Base-by-base conservation (phyloP, 1,284 basidiomycete species). In the Malassezia cuniculi region DNA sequence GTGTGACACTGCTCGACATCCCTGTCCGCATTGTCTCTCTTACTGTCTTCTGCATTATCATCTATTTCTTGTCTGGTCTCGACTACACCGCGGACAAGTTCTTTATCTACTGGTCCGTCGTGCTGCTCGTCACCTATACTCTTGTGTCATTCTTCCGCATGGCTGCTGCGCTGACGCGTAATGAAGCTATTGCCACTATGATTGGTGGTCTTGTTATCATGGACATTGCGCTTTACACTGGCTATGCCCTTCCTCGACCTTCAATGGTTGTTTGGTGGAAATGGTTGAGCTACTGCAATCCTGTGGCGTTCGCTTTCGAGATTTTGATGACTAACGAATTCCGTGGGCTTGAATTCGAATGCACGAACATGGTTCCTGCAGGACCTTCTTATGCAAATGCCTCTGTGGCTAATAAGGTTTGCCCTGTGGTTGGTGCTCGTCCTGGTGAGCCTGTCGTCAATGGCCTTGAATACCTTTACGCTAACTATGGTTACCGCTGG, bases 101-200 rank as follows among this genome's bases (percentile, higher is more conserved):
- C 42, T 57, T 57, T 35, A 41, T 52, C 41, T 51, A 49, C 35
- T 52, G 39, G 28, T 19, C 25, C 19, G 30, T 36, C 31, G 46
- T 46, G 2, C 30, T 42, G 15, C 36, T 55, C 17, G 29, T 47
- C 26, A 51, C 42, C 2, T 48, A 32, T 28, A 50, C 48, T 27
- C 50, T 57, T 48, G 50, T 52, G 22, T 50, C 52, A 10, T 47
- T 54, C 46, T 57, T 57, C 55, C 41, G 53, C n/a, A 29, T 57
- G 4, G 7, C 11, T 24, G 47, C 53, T 5, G 39, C 38, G 18
- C n/a, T 39, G 3, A 46, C 34, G 28, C 35, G 39, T 9, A 40
- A 40, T n/a, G 45, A 53, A 22, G 35, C 45, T 3, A 32, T 43
- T 15, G 55, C 55, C 2, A 52, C 52, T 11, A 46, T 50, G 46